Percentiles rank a stretch among this genome's conserved stretches.
Evolutionary conservation across 495 filamentous ascomycete species (phyloP).

Genomic region (Neurospora pannonica): DNA sequence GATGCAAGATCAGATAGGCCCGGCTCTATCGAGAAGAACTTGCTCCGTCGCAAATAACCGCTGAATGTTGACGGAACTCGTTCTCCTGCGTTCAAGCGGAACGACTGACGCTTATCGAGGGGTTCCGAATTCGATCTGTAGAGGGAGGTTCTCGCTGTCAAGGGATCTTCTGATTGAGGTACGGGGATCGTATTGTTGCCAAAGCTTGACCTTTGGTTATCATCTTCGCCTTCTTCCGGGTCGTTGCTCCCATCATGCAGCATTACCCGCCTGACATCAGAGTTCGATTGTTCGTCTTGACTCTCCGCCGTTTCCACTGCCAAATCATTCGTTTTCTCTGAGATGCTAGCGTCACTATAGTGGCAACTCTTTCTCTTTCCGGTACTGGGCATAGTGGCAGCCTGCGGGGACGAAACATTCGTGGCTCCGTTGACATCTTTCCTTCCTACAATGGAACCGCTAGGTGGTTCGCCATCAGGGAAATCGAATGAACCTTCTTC

Average conservation of each 20-base stretch:
- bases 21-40: constrained; percentile 16
- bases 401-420: background rate
- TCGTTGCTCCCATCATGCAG: background rate
- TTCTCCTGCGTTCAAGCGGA: constrained; percentile 1
- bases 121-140: background rate
- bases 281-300: background rate
- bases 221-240: background rate
- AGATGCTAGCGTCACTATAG: background rate
- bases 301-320: background rate
- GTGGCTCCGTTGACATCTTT: background rate
- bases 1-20: constrained; percentile 16
- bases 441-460: background rate
- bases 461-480: background rate
- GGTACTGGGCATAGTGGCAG: background rate
- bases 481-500: background rate
- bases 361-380: background rate
- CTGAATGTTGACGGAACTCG: constrained; percentile 1
- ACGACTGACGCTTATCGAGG: background rate
- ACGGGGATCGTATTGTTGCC: background rate
- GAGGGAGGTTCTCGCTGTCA: background rate
- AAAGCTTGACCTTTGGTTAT: background rate
- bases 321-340: background rate
- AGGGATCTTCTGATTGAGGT: background rate
- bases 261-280: background rate
- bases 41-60: constrained; percentile 2